Evolutionary conservation across 2,329 filamentous ascomycete genomes (phyloP).

Genomic region (Parastagonospora avenae): DNA sequence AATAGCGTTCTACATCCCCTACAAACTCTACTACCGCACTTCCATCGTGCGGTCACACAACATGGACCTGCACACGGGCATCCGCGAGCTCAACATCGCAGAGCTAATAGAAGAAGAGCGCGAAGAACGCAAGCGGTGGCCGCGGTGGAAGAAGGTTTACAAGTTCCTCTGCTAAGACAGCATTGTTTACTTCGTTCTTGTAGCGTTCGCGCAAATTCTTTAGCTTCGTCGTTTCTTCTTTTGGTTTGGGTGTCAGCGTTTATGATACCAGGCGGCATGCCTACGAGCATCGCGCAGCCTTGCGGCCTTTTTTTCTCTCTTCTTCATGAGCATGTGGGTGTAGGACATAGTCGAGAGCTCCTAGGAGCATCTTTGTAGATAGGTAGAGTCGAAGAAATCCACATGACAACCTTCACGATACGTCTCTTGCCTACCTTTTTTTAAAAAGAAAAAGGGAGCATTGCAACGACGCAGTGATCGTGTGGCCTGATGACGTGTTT

Average conservation of each 20-base stretch:
- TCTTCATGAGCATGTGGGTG: not conserved
- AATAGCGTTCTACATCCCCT: slow-evolving; percentile 68
- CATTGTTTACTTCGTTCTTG: slow-evolving; percentile 8
- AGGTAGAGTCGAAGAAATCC: not conserved
- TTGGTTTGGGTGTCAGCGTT: slow-evolving; percentile 13
- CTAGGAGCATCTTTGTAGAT: not conserved
- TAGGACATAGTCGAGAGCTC: not conserved
- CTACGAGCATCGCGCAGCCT: slow-evolving; percentile 29
- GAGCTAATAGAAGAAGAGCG: slow-evolving; percentile 79
- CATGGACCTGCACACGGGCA: slow-evolving; percentile 87
- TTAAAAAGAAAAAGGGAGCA: too few relatives aligned
- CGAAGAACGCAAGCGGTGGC: slow-evolving; percentile 67
- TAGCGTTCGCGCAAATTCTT: slow-evolving; percentile 20
- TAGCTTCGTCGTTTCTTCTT: not conserved
- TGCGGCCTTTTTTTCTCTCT: slow-evolving; percentile 12
- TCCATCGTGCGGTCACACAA: slow-evolving; percentile 68
- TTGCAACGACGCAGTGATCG: not conserved
- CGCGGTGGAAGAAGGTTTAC: slow-evolving; percentile 55
- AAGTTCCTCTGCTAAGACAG: slow-evolving; percentile 53
- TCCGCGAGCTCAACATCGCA: slow-evolving; percentile 81
- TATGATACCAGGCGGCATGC: slow-evolving; percentile 43
- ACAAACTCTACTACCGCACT: slow-evolving; percentile 78
- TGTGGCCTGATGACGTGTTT: not conserved
- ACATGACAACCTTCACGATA: not conserved
- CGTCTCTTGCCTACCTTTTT: too few relatives aligned